phyloP scores from a whole-genome alignment of 2,329 filamentous ascomycete species.

The Fusarium sulawesiense region DNA sequence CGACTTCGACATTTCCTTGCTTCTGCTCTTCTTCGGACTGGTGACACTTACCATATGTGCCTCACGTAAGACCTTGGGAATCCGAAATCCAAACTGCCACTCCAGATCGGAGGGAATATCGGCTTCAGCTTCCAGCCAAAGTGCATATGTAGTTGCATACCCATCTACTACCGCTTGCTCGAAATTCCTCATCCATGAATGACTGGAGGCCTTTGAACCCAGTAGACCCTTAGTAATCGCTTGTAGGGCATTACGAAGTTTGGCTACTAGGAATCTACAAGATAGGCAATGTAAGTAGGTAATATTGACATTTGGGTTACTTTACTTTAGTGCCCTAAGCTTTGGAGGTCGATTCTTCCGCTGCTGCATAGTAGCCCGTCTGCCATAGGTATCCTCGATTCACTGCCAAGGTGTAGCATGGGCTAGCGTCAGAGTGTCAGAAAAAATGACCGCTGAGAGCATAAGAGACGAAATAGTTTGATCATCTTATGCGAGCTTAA shows the following conservation, averaged over 20 bases:
- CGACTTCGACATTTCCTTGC: slow-evolving; percentile 47
- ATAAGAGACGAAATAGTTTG: neutral
- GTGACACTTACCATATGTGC: slow-evolving; percentile 53
- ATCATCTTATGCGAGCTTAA: neutral
- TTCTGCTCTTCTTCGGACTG: slow-evolving; percentile 26
- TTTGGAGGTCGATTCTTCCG: no score
- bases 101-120: slow-evolving; percentile 77
- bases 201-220: slow-evolving; percentile 68
- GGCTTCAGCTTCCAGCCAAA: slow-evolving; percentile 84
- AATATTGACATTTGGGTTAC: no score
- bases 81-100: slow-evolving; percentile 88
- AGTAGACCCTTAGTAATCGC: slow-evolving; percentile 75
- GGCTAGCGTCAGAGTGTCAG: neutral
- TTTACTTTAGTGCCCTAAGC: no score
- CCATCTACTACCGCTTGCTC: slow-evolving; percentile 85
- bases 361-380: no score
- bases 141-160: slow-evolving; percentile 69
- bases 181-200: slow-evolving; percentile 75
- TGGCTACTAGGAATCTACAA: no score
- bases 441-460: neutral
- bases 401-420: no score
- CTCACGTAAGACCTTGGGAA: slow-evolving; percentile 66
- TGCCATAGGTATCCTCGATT: no score
- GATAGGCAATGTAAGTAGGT: no score
- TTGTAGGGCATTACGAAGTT: neutral